These are phyloP conservation scores for Castanopsis chinensis DNA, from an alignment of 306 rosid genomes.

Conservation along the genomic window DNA sequence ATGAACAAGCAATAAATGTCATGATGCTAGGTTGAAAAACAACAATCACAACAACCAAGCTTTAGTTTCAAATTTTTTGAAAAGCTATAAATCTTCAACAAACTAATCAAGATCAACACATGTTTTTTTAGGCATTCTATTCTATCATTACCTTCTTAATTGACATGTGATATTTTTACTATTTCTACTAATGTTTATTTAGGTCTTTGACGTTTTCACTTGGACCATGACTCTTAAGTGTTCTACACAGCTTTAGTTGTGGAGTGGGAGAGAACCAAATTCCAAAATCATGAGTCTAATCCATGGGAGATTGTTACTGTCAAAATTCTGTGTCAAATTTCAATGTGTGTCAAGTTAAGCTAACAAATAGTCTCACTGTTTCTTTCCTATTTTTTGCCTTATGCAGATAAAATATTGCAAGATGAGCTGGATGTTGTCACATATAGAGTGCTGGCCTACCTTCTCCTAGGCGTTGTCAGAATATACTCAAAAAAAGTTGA, in stretches of 20 bases:
- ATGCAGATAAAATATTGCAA: conserved; percentile 71
- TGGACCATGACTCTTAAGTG: not conserved
- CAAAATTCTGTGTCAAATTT: not conserved
- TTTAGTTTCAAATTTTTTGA: no score
- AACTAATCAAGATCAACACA: no score
- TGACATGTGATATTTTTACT: no score
- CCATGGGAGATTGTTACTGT: not conserved
- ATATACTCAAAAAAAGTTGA: conserved; percentile 76
- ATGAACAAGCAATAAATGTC: no score
- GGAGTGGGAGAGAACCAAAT: not conserved
- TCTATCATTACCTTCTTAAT: no score
- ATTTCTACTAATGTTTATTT: not conserved
- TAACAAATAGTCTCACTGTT: not conserved
- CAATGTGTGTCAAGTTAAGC: not conserved
- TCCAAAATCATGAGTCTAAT: not conserved
- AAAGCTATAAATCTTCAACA: no score
- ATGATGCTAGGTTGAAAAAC: no score
- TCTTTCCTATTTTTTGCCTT: not conserved
- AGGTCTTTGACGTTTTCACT: not conserved
- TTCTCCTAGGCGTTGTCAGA: conserved; percentile 82
- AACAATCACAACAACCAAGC: no score
- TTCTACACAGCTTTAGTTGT: not conserved
- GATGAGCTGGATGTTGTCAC: conserved; percentile 52
- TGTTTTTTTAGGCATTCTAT: no score
- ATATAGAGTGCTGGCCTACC: conserved; percentile 75